A percentile compares a stretch with the other conserved stretches of the same genome.
Conservation (phyloP, 352 stramenopile genomes). For the Nothophytophthora sp. region DNA sequence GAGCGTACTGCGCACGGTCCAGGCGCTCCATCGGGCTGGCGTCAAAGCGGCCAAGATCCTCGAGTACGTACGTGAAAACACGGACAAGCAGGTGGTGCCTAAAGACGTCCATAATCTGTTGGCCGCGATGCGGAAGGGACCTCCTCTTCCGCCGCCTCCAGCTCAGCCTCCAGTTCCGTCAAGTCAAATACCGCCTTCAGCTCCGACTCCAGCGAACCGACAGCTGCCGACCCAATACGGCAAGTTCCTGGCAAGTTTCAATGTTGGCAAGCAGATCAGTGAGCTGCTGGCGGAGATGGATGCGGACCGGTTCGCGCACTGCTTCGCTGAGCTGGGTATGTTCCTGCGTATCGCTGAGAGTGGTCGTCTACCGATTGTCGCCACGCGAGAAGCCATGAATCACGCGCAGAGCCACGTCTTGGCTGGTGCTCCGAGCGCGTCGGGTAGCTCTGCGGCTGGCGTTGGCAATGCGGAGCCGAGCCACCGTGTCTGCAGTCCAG, state of each 20-base stretch:
- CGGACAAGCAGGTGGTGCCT: conserved; percentile 20
- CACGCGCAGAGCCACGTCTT: conserved; percentile 15
- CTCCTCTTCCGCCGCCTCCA: background rate
- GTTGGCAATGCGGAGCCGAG: background rate
- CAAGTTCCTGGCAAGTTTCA: conserved; percentile 27
- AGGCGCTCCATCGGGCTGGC: conserved; percentile 20
- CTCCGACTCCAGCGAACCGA: background rate
- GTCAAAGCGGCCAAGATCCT: conserved; percentile 29
- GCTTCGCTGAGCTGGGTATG: conserved; percentile 17
- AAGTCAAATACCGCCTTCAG: background rate
- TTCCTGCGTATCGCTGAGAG: conserved; percentile 22
- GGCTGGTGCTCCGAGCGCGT: conserved; percentile 6
- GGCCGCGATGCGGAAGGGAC: conserved; percentile 15
- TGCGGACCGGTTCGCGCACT: conserved; percentile 9
- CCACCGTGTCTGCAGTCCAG: conserved; percentile 15
- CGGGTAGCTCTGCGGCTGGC: background rate
- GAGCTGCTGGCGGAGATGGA: conserved; percentile 29
- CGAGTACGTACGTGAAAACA: conserved; percentile 27
- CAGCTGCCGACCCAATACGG: conserved; percentile 18
- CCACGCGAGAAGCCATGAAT: conserved; percentile 16
- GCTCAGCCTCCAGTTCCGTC: background rate
- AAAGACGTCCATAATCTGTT: conserved; percentile 30
- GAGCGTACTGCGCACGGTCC: conserved; percentile 15
- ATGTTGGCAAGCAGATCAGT: conserved; percentile 26
- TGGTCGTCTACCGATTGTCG: conserved; percentile 17